These are phyloP conservation scores for Przewalskia tangutica DNA, from an alignment of 257 asterid species.

Conservation along the genomic window DNA sequence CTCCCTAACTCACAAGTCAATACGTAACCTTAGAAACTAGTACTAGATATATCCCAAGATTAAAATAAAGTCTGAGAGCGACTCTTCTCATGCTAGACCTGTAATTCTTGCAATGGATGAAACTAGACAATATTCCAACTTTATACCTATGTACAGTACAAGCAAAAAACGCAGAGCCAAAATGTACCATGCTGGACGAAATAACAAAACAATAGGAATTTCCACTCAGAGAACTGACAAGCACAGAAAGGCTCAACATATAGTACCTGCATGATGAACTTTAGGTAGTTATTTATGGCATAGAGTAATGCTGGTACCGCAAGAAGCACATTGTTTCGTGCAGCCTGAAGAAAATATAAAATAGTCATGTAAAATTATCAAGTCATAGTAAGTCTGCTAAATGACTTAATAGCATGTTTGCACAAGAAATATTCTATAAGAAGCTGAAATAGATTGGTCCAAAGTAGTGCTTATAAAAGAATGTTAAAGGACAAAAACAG, in stretches of 20 bases:
- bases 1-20: not conserved
- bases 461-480: not conserved
- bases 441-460: not conserved
- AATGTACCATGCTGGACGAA: not conserved
- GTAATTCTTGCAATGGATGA: not conserved
- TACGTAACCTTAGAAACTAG: not conserved
- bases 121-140: not conserved
- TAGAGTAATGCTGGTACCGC: slow-evolving; percentile 92
- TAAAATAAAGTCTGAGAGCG: not conserved
- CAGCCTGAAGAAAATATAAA: slow-evolving; percentile 56
- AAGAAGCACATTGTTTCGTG: slow-evolving; percentile 67
- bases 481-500: not conserved
- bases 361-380: not conserved
- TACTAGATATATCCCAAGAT: not conserved
- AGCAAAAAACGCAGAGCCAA: not conserved
- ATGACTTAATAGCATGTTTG: not conserved
- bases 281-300: slow-evolving; percentile 87
- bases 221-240: not conserved
- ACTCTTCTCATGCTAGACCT: not conserved
- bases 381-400: not conserved
- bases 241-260: not conserved
- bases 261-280: slow-evolving; percentile 88
- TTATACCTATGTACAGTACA: not conserved
- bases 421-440: not conserved
- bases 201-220: not conserved